Conservation (phyloP, 768 basidiomycete species). For the Tricholoma bakamatsutake region DNA sequence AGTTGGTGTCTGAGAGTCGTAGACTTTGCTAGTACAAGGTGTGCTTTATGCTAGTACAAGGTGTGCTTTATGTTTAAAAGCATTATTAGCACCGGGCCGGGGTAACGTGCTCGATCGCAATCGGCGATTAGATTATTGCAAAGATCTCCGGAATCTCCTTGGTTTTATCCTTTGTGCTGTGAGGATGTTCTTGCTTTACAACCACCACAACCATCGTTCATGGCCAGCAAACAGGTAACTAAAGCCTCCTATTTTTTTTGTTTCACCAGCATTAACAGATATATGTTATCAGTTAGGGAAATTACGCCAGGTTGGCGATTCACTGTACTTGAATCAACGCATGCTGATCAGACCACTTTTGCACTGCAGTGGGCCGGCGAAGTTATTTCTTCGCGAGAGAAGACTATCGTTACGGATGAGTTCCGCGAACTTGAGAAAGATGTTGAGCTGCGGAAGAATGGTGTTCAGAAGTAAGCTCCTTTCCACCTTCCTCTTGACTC, state of each 20-base stretch:
- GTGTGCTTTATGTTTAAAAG: too few species aligned
- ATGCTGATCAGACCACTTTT: slow-evolving; percentile 28
- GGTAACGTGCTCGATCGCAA: background rate
- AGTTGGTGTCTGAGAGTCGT: too few species aligned
- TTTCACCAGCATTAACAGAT: background rate
- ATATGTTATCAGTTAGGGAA: slow-evolving; percentile 57
- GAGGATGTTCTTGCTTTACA: slow-evolving; percentile 1
- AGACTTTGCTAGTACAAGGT: too few species aligned
- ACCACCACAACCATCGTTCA: slow-evolving; percentile 18
- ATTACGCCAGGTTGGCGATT: slow-evolving; percentile 55
- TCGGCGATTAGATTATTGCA: background rate
- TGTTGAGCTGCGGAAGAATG: slow-evolving; percentile 72
- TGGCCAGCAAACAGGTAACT: slow-evolving; percentile 66
- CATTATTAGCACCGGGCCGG: too few species aligned
- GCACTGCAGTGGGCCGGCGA: slow-evolving; percentile 76
- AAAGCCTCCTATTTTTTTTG: background rate
- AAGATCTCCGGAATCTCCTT: slow-evolving; percentile 7
- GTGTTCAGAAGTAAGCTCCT: slow-evolving; percentile 57
- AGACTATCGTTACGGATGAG: slow-evolving; percentile 71
- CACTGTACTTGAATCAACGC: slow-evolving; percentile 2
- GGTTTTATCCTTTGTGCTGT: slow-evolving; percentile 1
- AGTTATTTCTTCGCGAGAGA: slow-evolving; percentile 80
- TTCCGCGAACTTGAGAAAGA: slow-evolving; percentile 80
- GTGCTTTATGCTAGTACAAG: too few species aligned
- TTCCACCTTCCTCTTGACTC: background rate